Percentiles rank a stretch among this genome's conserved stretches.
phyloP scores from a whole-genome alignment of 352 stramenopile genomes.

The Phytopythium chamaehyphon region DNA sequence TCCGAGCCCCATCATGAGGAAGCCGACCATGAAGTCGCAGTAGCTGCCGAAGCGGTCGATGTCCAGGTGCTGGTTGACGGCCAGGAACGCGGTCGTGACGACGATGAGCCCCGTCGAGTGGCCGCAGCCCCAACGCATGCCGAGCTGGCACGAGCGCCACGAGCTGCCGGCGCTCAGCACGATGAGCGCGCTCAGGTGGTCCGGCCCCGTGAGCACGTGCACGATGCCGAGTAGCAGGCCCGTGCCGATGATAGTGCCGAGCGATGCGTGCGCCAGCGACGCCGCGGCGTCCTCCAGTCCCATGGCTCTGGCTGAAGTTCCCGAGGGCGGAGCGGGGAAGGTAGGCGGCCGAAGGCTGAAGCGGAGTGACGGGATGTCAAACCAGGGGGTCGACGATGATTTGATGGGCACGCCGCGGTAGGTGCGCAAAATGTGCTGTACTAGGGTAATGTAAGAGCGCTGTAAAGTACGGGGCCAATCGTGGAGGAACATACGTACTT shows the following conservation, averaged over 20 bases:
- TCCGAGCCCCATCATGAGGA: conserved; percentile 65
- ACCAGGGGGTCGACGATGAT: no score
- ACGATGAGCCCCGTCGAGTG: conserved; percentile 80
- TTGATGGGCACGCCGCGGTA: no score
- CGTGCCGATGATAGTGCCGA: conserved; percentile 30
- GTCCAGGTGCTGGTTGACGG: conserved; percentile 37
- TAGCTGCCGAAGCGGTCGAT: conserved; percentile 51
- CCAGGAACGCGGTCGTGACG: conserved; percentile 58
- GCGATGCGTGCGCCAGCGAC: conserved; percentile 32
- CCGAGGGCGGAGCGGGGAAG: neutral
- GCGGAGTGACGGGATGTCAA: no score
- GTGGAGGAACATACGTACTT: neutral
- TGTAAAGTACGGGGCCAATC: no score
- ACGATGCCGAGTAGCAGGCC: conserved; percentile 42
- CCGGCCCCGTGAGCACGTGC: conserved; percentile 58
- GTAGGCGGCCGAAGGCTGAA: neutral
- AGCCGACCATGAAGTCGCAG: conserved; percentile 67
- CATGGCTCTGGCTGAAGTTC: conserved; percentile 7
- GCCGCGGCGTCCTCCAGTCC: conserved; percentile 15
- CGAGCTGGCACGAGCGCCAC: conserved; percentile 69
- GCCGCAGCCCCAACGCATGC: conserved; percentile 87
- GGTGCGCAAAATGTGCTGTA: no score
- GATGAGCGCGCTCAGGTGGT: conserved; percentile 85
- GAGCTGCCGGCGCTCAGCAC: conserved; percentile 74
- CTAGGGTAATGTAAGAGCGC: no score